Conservation (phyloP, 768 basidiomycete species). For the Suillus subluteus region DNA sequence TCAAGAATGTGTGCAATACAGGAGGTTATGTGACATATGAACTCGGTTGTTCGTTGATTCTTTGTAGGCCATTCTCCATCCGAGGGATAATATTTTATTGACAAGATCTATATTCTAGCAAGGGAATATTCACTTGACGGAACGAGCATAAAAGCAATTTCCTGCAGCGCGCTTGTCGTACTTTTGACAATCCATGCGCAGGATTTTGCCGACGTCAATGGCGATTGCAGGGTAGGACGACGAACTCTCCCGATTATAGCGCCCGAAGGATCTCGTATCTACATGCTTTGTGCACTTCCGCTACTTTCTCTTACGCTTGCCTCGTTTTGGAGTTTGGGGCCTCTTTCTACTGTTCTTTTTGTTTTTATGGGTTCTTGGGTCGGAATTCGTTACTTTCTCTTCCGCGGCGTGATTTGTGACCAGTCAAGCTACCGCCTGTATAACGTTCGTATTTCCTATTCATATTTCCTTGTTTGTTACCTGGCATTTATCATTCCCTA, state of each 20-base stretch:
- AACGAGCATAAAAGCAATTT: conserved; percentile 12
- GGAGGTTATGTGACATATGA: too few species aligned
- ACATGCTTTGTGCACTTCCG: conserved; percentile 19
- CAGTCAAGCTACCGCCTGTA: conserved; percentile 18
- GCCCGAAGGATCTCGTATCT: conserved; percentile 21
- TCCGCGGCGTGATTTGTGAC: conserved; percentile 15
- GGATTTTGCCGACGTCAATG: conserved; percentile 38
- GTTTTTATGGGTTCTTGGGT: conserved; percentile 20
- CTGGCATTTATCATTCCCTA: not conserved
- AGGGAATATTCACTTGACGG: not conserved
- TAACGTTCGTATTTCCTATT: conserved; percentile 12
- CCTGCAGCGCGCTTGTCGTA: conserved; percentile 32
- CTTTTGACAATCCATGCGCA: conserved; percentile 42
- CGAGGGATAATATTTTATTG: not conserved
- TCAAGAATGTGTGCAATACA: too few species aligned
- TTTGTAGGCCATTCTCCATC: conserved; percentile 14
- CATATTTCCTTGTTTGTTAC: not conserved
- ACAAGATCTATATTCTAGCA: not conserved
- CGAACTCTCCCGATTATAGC: conserved; percentile 34
- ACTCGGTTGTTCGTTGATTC: too few species aligned
- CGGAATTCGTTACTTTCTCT: conserved; percentile 20
- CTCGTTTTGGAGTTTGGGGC: conserved; percentile 20
- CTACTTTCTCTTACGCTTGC: conserved; percentile 17
- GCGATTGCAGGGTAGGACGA: conserved; percentile 33
- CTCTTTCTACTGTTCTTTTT: conserved; percentile 11